phyloP scores from a whole-genome alignment of 257 asterid species.

The Rauvolfia tetraphylla region DNA sequence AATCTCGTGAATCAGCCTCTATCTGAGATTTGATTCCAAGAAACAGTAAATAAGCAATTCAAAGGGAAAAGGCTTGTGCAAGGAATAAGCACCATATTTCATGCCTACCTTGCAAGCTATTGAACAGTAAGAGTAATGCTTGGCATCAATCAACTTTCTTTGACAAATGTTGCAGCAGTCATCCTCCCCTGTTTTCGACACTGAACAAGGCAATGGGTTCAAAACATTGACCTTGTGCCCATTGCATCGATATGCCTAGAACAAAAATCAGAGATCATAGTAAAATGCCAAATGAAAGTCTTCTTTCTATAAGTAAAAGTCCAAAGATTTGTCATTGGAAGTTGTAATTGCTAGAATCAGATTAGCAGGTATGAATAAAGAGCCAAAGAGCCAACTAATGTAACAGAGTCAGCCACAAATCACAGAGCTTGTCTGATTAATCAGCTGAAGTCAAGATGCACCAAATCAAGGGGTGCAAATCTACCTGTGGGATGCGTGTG shows the following conservation, averaged over 20 bases:
- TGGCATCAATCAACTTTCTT: background rate
- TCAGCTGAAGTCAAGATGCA: too few relatives aligned
- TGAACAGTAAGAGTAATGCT: background rate
- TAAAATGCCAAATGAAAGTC: background rate
- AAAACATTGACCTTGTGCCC: background rate
- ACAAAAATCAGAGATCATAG: background rate
- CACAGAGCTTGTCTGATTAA: too few relatives aligned
- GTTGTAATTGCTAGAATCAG: too few relatives aligned
- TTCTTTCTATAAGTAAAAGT: too few relatives aligned
- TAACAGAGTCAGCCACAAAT: too few relatives aligned
- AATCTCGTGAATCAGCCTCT: background rate
- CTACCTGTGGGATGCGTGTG: too few relatives aligned
- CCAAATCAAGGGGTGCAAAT: too few relatives aligned
- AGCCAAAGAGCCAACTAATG: too few relatives aligned
- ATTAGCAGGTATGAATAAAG: too few relatives aligned
- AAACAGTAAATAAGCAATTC: background rate
- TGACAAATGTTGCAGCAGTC: slow-evolving; percentile 1
- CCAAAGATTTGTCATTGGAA: too few relatives aligned
- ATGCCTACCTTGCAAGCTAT: slow-evolving; percentile 1
- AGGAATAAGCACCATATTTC: background rate
- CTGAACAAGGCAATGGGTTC: background rate
- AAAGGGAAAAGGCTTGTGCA: background rate
- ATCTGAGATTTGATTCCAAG: background rate
- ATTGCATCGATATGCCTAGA: slow-evolving; percentile 2
- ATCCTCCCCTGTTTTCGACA: background rate